These are phyloP conservation scores for Didymella sp. DNA, from an alignment of 2,329 filamentous ascomycete genomes.

Conservation along the genomic window DNA sequence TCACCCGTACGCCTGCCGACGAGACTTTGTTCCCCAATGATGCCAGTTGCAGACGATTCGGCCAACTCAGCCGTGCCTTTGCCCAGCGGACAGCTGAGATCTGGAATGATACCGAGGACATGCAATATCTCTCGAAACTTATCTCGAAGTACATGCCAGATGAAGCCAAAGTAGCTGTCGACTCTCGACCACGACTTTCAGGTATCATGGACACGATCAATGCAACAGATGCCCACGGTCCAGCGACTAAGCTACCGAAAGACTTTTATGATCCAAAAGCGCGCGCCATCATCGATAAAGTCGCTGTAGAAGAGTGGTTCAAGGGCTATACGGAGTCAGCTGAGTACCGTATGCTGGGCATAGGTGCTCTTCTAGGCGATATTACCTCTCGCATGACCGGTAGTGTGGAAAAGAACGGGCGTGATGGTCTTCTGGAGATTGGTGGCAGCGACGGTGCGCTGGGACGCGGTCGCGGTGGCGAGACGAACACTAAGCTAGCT, in stretches of 20 bases:
- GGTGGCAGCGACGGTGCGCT: constrained; percentile 43
- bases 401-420: constrained; percentile 44
- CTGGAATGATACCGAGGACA: constrained; percentile 71
- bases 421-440: constrained; percentile 51
- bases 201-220: constrained; percentile 97
- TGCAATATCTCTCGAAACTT: constrained; percentile 79
- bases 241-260: constrained; percentile 76
- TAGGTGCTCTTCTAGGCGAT: constrained; percentile 85
- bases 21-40: constrained; percentile 61
- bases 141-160: constrained; percentile 88
- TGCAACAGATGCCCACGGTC: constrained; percentile 82
- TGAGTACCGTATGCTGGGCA: constrained; percentile 89
- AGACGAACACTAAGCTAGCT: constrained; percentile 71
- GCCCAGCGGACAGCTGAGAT: constrained; percentile 56
- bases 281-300: constrained; percentile 70
- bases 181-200: constrained; percentile 80
- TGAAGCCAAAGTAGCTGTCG: constrained; percentile 73
- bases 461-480: constrained; percentile 55
- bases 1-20: constrained; percentile 54
- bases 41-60: constrained; percentile 57
- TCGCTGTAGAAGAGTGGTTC: constrained; percentile 93
- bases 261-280: constrained; percentile 86
- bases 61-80: constrained; percentile 56
- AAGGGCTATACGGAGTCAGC: constrained; percentile 80
- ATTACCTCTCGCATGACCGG: constrained; percentile 64